These are phyloP conservation scores for Dichotomopilus funicola DNA, from an alignment of 2,329 filamentous ascomycete species.

Conservation along the genomic window DNA sequence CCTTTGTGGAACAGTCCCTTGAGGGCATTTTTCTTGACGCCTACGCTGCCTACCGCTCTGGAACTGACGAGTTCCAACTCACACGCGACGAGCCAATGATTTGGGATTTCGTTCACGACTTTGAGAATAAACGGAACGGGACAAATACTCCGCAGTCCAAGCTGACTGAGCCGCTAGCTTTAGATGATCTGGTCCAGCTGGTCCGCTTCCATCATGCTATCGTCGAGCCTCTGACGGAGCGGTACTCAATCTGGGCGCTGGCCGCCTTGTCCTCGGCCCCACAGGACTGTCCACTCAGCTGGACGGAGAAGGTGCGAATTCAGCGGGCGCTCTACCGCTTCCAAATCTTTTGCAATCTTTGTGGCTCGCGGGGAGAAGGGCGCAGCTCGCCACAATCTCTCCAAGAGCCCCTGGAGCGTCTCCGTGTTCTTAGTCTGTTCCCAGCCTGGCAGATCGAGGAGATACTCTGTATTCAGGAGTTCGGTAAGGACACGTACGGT, in stretches of 20 bases:
- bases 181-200: constrained; percentile 9
- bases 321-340: not conserved
- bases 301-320: constrained; percentile 1
- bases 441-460: constrained; percentile 12
- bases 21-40: not conserved
- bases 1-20: not conserved
- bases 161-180: not conserved
- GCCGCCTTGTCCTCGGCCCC: constrained; percentile 1
- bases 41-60: constrained; percentile 1
- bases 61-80: not conserved
- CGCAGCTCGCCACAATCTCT: not conserved
- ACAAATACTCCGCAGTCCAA: not conserved
- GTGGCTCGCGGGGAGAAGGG: not conserved
- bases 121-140: too few species aligned
- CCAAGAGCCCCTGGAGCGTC: not conserved
- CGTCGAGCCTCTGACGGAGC: constrained; percentile 14
- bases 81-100: not conserved
- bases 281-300: not conserved
- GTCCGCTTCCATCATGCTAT: constrained; percentile 10
- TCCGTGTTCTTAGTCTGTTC: constrained; percentile 3
- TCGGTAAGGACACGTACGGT: not conserved
- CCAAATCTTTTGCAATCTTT: constrained; percentile 3
- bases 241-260: constrained; percentile 14
- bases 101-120: not conserved
- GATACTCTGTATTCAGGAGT: constrained; percentile 9